These are phyloP conservation scores for Talaromyces sp. DNA, from an alignment of 2,329 filamentous ascomycete species.

Conservation along the genomic window DNA sequence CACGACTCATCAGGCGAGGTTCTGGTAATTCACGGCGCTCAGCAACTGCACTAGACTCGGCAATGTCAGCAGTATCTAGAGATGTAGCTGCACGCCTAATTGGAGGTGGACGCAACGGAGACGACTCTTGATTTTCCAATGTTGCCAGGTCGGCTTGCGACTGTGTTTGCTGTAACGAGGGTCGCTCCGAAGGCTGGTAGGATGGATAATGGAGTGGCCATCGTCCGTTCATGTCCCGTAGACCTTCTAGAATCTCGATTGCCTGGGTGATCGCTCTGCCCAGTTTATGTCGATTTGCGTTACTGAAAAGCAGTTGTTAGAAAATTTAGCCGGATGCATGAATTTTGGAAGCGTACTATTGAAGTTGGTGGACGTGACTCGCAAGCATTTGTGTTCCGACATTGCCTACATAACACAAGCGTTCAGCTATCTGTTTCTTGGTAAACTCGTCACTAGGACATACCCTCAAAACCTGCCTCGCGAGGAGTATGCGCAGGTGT, in stretches of 20 bases:
- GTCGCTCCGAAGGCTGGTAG: conserved; percentile 35
- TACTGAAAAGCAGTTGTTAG: conserved; percentile 46
- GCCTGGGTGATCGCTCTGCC: conserved; percentile 82
- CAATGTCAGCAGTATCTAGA: conserved; percentile 64
- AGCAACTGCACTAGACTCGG: conserved; percentile 72
- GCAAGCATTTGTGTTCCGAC: conserved; percentile 67
- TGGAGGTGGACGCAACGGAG: conserved; percentile 48
- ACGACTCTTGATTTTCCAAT: conserved; percentile 24
- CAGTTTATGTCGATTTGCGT: conserved; percentile 83
- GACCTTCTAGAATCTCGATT: conserved; percentile 73
- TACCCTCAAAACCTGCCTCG: conserved; percentile 48
- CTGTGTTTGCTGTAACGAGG: conserved; percentile 35
- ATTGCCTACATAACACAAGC: conserved; percentile 43
- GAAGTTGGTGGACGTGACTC: conserved; percentile 84
- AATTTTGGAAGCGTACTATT: conserved; percentile 56
- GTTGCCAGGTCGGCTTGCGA: conserved; percentile 30
- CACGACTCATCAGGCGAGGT: conserved; percentile 81
- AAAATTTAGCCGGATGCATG: background rate
- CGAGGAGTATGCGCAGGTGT: conserved; percentile 54
- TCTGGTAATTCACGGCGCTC: conserved; percentile 62
- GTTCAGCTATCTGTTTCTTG: background rate
- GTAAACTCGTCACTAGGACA: conserved; percentile 14
- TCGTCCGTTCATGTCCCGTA: conserved; percentile 83
- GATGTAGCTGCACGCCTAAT: conserved; percentile 71
- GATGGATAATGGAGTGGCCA: conserved; percentile 97